These are phyloP conservation scores for Leucogyrophana mollusca DNA, from an alignment of 768 basidiomycete genomes.

Conservation along the genomic window DNA sequence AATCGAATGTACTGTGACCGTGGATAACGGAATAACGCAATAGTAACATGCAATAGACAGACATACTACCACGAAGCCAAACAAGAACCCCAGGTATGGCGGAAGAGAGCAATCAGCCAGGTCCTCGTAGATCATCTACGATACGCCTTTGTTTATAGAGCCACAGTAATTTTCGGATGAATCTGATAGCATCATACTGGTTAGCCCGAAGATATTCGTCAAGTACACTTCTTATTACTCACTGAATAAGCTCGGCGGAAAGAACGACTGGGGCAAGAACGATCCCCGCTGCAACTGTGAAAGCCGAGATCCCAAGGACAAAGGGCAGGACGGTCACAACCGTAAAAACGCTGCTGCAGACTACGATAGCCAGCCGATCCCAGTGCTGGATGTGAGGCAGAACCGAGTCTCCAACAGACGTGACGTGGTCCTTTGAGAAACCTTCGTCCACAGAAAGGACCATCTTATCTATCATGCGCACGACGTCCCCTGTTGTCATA, in stretches of 20 bases:
- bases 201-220: too few species aligned
- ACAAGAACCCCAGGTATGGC: too few species aligned
- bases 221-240: too few species aligned
- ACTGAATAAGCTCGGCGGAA: constrained; percentile 3
- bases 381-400: constrained; percentile 19
- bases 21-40: too few species aligned
- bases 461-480: constrained; percentile 17
- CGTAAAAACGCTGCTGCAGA: constrained; percentile 5
- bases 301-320: constrained; percentile 16
- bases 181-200: not conserved
- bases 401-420: constrained; percentile 14
- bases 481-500: constrained; percentile 10
- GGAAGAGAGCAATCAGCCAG: too few species aligned
- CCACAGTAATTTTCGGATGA: not conserved
- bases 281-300: constrained; percentile 13
- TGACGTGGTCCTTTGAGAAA: constrained; percentile 14
- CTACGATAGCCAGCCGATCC: constrained; percentile 10
- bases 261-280: constrained; percentile 8
- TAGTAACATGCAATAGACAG: too few species aligned
- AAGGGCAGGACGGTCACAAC: constrained; percentile 11
- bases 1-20: too few species aligned
- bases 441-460: constrained; percentile 13
- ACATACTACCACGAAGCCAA: too few species aligned
- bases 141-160: not conserved
- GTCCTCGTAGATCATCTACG: not conserved